Base-by-base conservation (phyloP, 768 basidiomycete genomes). In the Leccinum subtestaceum region DNA sequence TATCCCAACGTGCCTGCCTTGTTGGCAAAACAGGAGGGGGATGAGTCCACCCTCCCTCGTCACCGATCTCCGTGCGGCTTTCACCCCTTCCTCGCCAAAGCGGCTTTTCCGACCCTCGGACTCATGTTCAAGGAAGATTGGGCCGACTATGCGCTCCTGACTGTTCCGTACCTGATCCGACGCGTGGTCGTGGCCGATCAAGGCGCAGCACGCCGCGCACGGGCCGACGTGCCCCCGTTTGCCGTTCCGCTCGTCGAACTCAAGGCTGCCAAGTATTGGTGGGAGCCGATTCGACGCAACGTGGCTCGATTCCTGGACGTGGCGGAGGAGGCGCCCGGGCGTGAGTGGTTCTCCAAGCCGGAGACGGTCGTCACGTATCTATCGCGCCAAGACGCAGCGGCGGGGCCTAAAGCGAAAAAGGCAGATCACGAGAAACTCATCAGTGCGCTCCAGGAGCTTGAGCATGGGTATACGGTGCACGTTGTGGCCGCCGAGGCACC, bases 151-250 rank as follows among this genome's bases (percentile, higher is more conserved):
- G 78, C 81, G 38, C 78, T 81, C 58, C 82, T 91, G 65, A 77
- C 79, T 19, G 79, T 84, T 17, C 89, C 93, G 0, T 93, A 86
- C 69, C 65, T 94, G 17, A 74, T 92, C 55, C 87, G 90, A 63
- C 85, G 91, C 11, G 76, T 91, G 12, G 84, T 96, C 32, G 75
- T 97, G 34, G 87, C 85, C 0, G 93, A 95, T 66, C 77, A 86
- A 49, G 80, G 82, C n/a, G 89, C 88, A 0, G 87, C 91, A 0
- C 74, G 70, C 52, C 73, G 77, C 57, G 72, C 68, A 3, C 53
- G 61, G 40, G 23, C 34, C 0, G 67, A 67, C 51, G 36, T 67
- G 0, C 70, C 74, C 21, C 46, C 72, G 9, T 70, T 68, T 36
- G 80, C 72, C 70, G 78, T 40, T 65, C 80, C 53, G 66, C 80